phyloP scores from a whole-genome alignment of 306 rosid genomes.

The Sicyos edulis region DNA sequence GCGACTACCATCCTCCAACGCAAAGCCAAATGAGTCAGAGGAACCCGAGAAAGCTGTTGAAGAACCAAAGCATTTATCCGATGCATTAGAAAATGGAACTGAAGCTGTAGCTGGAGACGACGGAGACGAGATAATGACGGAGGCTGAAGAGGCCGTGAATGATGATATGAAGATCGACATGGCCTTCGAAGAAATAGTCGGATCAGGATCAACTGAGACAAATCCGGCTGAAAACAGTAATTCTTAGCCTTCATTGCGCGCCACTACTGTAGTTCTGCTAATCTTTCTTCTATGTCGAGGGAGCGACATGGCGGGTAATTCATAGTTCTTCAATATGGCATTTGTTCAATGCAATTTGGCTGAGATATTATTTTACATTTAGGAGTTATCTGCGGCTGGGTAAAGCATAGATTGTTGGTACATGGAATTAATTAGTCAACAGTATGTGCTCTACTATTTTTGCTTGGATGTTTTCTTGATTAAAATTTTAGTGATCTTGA shows the following conservation, averaged over 20 bases:
- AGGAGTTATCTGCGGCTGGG: background rate
- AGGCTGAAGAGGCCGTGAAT: conserved; percentile 45
- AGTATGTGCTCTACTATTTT: conserved; percentile 6
- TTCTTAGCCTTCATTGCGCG: conserved; percentile 22
- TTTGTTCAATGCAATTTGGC: background rate
- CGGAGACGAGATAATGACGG: conserved; percentile 66
- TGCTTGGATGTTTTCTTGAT: conserved; percentile 5
- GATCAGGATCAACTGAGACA: conserved; percentile 56
- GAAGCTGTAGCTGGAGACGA: conserved; percentile 51
- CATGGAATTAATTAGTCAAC: conserved; percentile 5
- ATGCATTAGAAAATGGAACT: conserved; percentile 48
- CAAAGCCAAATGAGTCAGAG: conserved; percentile 31
- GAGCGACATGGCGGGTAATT: conserved; percentile 14
- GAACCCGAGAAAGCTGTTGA: conserved; percentile 38
- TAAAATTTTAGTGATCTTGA: background rate
- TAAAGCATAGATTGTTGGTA: background rate
- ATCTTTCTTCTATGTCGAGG: background rate
- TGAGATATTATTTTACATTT: background rate
- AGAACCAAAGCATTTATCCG: conserved; percentile 38
- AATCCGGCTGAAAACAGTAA: conserved; percentile 38
- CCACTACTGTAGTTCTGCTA: background rate
- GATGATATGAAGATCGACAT: conserved; percentile 73
- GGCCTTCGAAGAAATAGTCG: conserved; percentile 45
- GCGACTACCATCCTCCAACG: conserved; percentile 32
- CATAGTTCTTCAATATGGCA: conserved; percentile 5